Evolutionary conservation across 345 rosid species (phyloP).

Genomic region (Geranium brycei): DNA sequence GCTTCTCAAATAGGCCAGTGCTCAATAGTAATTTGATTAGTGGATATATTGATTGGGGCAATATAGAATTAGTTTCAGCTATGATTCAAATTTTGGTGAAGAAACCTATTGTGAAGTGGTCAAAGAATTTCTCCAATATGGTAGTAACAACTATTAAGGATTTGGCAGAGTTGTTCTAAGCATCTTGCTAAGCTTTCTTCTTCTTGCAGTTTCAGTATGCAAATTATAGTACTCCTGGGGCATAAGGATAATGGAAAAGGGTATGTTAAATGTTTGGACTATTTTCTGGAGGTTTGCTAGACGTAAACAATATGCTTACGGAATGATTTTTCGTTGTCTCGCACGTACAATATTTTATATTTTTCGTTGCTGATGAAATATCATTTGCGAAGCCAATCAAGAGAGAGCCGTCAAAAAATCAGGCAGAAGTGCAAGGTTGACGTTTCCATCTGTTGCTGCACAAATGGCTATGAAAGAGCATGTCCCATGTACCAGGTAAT

Average conservation of each 20-base stretch:
- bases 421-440: conserved; percentile 85
- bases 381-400: conserved; percentile 56
- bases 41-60: conserved; percentile 51
- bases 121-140: conserved; percentile 51
- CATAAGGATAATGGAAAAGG: conserved; percentile 48
- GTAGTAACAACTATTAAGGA: conserved; percentile 30
- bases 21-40: conserved; percentile 49
- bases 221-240: conserved; percentile 20
- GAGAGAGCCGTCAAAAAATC: conserved; percentile 61
- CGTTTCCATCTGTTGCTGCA: conserved; percentile 62
- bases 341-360: too few relatives aligned
- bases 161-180: conserved; percentile 35
- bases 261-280: conserved; percentile 64
- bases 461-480: conserved; percentile 53
- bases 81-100: conserved; percentile 27
- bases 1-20: conserved; percentile 27
- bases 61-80: conserved; percentile 40
- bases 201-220: conserved; percentile 51
- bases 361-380: conserved; percentile 26
- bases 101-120: conserved; percentile 52
- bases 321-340: too few relatives aligned
- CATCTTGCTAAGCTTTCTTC: background rate
- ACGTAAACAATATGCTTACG: conserved; percentile 19
- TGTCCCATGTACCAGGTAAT: too few relatives aligned
- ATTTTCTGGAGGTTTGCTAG: conserved; percentile 49